Conservation (phyloP, 768 basidiomycete genomes). For the Auricularia sp. region DNA sequence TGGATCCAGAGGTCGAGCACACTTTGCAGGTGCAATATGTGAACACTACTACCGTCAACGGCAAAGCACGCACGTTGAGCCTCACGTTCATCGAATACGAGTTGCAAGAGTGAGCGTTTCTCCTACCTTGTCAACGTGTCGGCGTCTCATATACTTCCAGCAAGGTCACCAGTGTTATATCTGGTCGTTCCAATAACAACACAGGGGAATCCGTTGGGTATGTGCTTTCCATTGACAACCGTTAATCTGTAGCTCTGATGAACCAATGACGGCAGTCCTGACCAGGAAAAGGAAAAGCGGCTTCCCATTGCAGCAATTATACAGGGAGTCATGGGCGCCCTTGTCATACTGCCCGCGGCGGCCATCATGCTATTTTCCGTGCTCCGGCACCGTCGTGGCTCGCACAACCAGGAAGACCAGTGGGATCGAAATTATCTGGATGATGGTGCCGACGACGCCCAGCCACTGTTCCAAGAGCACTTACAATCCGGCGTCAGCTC, state of each 20-base stretch:
- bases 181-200: no score
- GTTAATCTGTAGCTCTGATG: not conserved
- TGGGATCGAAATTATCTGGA: constrained; percentile 21
- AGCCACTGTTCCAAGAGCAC: constrained; percentile 27
- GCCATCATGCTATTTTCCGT: not conserved
- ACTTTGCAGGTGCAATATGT: no score
- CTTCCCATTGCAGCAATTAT: not conserved
- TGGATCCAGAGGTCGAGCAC: no score
- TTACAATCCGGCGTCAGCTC: not conserved
- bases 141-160: no score
- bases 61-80: no score
- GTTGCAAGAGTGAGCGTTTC: no score
- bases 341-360: not conserved
- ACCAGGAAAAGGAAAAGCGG: not conserved
- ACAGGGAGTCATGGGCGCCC: not conserved
- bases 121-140: no score
- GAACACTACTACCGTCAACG: no score
- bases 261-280: not conserved
- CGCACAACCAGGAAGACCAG: not conserved
- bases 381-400: not conserved
- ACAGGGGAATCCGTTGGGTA: no score
- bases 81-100: no score
- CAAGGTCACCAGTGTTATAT: no score
- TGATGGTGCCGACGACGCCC: constrained; percentile 21
- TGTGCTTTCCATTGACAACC: no score